A percentile compares a stretch with the other conserved stretches of the same genome.
phyloP scores from a whole-genome alignment of 305 asterid species.

The Fraxinus angustifolia region DNA sequence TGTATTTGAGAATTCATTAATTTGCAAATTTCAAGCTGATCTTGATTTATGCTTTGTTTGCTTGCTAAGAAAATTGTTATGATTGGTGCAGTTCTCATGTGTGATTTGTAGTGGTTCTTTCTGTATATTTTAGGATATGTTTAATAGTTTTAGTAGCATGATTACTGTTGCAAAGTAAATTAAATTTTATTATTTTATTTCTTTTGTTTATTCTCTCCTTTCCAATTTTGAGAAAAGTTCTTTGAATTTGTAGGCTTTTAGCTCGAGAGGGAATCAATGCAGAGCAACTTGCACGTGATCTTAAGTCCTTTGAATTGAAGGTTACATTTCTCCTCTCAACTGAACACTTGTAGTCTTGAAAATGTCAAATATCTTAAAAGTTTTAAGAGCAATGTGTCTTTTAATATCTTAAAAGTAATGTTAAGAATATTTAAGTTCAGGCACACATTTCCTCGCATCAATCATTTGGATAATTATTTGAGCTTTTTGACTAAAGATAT shows the following conservation, averaged over 20 bases:
- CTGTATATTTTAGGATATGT: not conserved
- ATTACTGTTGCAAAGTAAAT: not conserved
- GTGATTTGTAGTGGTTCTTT: not conserved
- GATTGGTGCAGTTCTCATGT: not conserved
- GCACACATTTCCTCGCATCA: not conserved
- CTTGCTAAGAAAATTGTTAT: not conserved
- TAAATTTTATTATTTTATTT: not conserved
- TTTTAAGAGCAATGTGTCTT: not conserved
- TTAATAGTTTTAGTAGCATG: not conserved
- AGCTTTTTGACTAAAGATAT: not conserved
- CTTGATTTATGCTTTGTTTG: not conserved
- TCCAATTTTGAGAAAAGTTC: not conserved
- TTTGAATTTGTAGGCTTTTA: slow-evolving; percentile 50
- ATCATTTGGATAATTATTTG: not conserved
- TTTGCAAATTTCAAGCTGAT: not conserved
- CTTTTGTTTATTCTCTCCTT: not conserved
- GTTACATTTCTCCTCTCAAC: slow-evolving; percentile 30
- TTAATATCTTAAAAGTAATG: not conserved
- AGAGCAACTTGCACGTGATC: slow-evolving; percentile 97
- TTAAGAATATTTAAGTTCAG: not conserved
- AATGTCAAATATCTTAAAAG: not conserved
- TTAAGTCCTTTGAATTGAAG: slow-evolving; percentile 93
- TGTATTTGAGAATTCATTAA: not conserved
- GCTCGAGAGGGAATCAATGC: slow-evolving; percentile 97
- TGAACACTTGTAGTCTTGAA: not conserved